A percentile compares a stretch with the other conserved stretches of the same genome.
phyloP scores from a whole-genome alignment of 768 basidiomycete species.

The Leccinum longicurvipes region DNA sequence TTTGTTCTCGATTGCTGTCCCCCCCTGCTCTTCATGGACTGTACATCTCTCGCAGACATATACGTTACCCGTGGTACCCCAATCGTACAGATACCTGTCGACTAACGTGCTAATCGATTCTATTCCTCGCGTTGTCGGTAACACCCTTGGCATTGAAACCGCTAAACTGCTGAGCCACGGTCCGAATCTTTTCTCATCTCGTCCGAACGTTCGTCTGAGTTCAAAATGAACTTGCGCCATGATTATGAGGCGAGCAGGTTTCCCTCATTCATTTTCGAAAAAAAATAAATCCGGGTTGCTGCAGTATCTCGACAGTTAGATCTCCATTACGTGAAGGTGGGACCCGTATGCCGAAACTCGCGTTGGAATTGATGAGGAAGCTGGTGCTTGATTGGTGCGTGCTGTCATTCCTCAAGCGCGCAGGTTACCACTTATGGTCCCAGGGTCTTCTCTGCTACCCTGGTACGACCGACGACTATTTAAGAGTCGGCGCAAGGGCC shows the following conservation, averaged over 20 bases:
- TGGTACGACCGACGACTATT: conserved; percentile 11
- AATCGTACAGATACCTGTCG: conserved; percentile 8
- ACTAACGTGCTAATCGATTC: conserved; percentile 11
- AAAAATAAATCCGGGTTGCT: not conserved
- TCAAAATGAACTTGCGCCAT: too few species aligned
- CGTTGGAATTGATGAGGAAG: conserved; percentile 6
- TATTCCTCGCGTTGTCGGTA: not conserved
- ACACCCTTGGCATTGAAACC: conserved; percentile 5
- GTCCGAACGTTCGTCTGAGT: not conserved
- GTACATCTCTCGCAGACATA: conserved; percentile 21
- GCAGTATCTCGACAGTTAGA: not conserved
- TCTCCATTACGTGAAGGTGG: not conserved
- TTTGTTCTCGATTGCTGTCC: conserved; percentile 26
- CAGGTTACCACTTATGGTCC: conserved; percentile 8
- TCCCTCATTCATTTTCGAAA: not conserved
- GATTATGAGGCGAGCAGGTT: too few species aligned
- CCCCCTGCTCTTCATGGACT: conserved; percentile 17
- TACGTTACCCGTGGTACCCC: conserved; percentile 21
- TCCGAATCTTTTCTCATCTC: not conserved
- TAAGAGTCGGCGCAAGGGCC: conserved; percentile 7
- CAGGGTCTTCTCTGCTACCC: conserved; percentile 17
- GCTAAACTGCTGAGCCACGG: not conserved
- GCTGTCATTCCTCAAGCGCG: conserved; percentile 5
- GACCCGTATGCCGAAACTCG: conserved; percentile 1
- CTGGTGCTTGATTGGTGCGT: conserved; percentile 1